phyloP scores from a whole-genome alignment of 371 early-diverging fungal species.

The Circinella minor region DNA sequence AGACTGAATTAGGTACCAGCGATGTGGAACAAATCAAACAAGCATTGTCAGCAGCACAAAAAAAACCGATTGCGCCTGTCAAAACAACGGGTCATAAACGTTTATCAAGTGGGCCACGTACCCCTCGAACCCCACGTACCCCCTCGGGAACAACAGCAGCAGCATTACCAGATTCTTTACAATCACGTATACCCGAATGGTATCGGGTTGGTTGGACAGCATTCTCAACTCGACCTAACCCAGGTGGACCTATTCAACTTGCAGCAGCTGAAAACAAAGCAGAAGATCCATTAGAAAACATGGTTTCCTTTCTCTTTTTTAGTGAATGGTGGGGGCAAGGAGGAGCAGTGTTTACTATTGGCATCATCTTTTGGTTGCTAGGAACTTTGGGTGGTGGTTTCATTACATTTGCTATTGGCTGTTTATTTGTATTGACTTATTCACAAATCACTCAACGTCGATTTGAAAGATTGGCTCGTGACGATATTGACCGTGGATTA shows the following conservation, averaged over 20 bases:
- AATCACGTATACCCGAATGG: slow-evolving; percentile 40
- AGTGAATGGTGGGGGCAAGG: slow-evolving; percentile 39
- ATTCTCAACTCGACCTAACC: slow-evolving; percentile 30
- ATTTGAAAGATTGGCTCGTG: slow-evolving; percentile 68
- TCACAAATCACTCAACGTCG: slow-evolving; percentile 69
- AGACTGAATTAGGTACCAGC: slow-evolving; percentile 41
- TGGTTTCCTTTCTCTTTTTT: slow-evolving; percentile 21
- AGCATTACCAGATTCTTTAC: neutral
- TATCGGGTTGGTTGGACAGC: slow-evolving; percentile 49
- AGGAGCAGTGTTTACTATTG: slow-evolving; percentile 39
- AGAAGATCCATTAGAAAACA: slow-evolving; percentile 26
- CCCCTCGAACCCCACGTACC: slow-evolving; percentile 27
- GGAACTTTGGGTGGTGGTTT: slow-evolving; percentile 59
- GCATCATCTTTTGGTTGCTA: slow-evolving; percentile 38
- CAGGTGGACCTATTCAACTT: slow-evolving; percentile 35
- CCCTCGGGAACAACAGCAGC: slow-evolving; percentile 12
- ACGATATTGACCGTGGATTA: slow-evolving; percentile 74
- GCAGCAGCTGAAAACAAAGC: slow-evolving; percentile 32
- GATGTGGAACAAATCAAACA: slow-evolving; percentile 34
- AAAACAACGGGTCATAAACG: slow-evolving; percentile 14
- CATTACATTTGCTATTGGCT: slow-evolving; percentile 50
- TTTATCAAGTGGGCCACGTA: slow-evolving; percentile 3
- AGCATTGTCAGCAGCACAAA: slow-evolving; percentile 37
- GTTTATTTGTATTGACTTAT: slow-evolving; percentile 66
- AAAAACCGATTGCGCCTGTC: slow-evolving; percentile 31